These are phyloP conservation scores for Hyaloperonospora brassicae DNA, from an alignment of 352 stramenopile species.

Conservation along the genomic window DNA sequence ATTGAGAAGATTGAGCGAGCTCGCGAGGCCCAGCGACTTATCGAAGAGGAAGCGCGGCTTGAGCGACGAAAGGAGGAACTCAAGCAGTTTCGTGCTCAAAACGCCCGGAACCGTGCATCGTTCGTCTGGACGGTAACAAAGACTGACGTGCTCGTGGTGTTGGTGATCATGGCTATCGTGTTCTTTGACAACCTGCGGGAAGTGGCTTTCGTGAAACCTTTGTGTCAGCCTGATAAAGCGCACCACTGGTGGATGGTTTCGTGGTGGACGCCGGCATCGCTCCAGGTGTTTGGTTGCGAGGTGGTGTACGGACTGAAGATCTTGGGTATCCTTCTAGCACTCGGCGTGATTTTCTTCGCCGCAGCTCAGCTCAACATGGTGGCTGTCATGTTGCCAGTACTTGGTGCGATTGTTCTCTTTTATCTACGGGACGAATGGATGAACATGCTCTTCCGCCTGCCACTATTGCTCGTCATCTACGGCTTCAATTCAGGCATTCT, in stretches of 20 bases:
- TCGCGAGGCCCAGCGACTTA: slow-evolving; percentile 39
- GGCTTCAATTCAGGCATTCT: slow-evolving; percentile 58
- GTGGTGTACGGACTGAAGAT: slow-evolving; percentile 67
- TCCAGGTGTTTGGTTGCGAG: slow-evolving; percentile 61
- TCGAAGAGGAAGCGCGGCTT: slow-evolving; percentile 36
- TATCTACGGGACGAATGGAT: slow-evolving; percentile 67
- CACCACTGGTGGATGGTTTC: slow-evolving; percentile 50
- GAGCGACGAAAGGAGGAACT: slow-evolving; percentile 28
- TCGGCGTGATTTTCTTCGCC: slow-evolving; percentile 43
- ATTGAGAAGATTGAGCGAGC: slow-evolving; percentile 55
- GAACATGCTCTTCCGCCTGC: slow-evolving; percentile 71
- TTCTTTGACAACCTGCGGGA: slow-evolving; percentile 69
- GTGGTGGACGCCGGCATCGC: slow-evolving; percentile 45
- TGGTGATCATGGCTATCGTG: slow-evolving; percentile 65
- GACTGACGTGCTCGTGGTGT: slow-evolving; percentile 57
- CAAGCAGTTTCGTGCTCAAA: slow-evolving; percentile 30
- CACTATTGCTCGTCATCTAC: slow-evolving; percentile 60
- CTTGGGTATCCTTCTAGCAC: slow-evolving; percentile 32
- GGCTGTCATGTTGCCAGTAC: slow-evolving; percentile 41
- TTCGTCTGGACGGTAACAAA: slow-evolving; percentile 68
- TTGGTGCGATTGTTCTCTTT: slow-evolving; percentile 44
- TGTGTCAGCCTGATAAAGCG: slow-evolving; percentile 38
- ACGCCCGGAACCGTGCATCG: slow-evolving; percentile 23
- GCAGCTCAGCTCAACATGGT: slow-evolving; percentile 60
- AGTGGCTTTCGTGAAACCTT: slow-evolving; percentile 48